These are phyloP conservation scores for Metschnikowia hibisci DNA, from an alignment of 805 yeast genomes.

Conservation along the genomic window DNA sequence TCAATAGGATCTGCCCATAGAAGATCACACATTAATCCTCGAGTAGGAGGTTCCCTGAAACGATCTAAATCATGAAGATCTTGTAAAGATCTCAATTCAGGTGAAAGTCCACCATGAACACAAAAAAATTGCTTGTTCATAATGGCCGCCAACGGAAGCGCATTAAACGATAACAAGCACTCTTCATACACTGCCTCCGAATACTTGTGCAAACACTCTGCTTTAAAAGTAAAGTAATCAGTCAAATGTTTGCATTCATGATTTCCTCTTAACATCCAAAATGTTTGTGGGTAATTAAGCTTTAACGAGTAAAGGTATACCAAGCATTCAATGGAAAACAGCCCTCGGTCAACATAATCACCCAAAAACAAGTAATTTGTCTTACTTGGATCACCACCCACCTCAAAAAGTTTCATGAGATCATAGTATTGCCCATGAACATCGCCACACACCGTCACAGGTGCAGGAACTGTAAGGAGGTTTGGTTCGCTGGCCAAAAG, in stretches of 20 bases:
- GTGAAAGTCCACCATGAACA: conserved; percentile 94
- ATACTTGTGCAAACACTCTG: conserved; percentile 87
- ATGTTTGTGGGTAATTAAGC: conserved; percentile 64
- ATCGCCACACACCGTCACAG: conserved; percentile 95
- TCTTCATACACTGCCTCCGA: conserved; percentile 61
- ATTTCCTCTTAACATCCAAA: conserved; percentile 86
- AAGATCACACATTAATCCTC: conserved; percentile 90
- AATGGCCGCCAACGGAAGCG: conserved; percentile 86
- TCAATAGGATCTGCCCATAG: conserved; percentile 97
- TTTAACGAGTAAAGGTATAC: conserved; percentile 76
- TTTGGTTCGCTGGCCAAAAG: conserved; percentile 72
- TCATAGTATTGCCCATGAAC: conserved; percentile 96
- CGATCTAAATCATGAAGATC: conserved; percentile 71
- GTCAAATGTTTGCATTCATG: conserved; percentile 95
- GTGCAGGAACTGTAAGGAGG: conserved; percentile 77
- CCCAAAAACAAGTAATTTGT: conserved; percentile 83
- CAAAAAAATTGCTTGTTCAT: conserved; percentile 94
- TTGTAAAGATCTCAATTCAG: conserved; percentile 65
- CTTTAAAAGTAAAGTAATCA: conserved; percentile 86
- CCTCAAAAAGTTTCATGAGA: conserved; percentile 83
- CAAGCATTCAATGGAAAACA: conserved; percentile 79
- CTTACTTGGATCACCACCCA: conserved; percentile 81
- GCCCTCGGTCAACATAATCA: conserved; percentile 94
- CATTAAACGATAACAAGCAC: conserved; percentile 73
- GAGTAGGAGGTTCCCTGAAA: conserved; percentile 88